Conservation (phyloP, 2,329 filamentous ascomycete genomes). For the Gaeumannomyces sp. region DNA sequence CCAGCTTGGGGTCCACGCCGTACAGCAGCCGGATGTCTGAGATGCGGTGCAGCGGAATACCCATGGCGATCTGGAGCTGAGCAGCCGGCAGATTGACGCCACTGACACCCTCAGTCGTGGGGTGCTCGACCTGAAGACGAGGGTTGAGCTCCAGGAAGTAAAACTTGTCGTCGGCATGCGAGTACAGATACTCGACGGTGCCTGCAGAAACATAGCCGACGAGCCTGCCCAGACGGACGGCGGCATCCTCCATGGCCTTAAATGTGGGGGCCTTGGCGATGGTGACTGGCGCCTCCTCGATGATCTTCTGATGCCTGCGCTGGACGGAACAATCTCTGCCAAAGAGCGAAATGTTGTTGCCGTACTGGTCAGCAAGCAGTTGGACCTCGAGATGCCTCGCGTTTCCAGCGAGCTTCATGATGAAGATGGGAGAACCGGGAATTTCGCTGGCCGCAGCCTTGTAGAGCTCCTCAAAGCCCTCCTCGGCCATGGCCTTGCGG, state of each 20-base stretch:
- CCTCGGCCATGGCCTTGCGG: constrained; percentile 82
- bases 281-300: constrained; percentile 96
- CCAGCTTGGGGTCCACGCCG: constrained; percentile 83
- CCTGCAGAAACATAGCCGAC: constrained; percentile 98
- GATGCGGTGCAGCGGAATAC: constrained; percentile 90
- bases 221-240: constrained; percentile 85
- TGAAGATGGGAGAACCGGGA: constrained; percentile 97
- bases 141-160: constrained; percentile 99
- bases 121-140: constrained; percentile 98
- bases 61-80: constrained; percentile 98
- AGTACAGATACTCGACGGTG: constrained; percentile 99
- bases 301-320: constrained; percentile 98
- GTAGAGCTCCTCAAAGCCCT: constrained; percentile 81
- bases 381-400: constrained; percentile 97
- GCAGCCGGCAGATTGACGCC: constrained; percentile 96
- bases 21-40: constrained; percentile 94
- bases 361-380: constrained; percentile 95
- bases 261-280: constrained; percentile 88
- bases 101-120: constrained; percentile 98
- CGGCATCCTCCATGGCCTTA: constrained; percentile 92
- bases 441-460: constrained; percentile 96
- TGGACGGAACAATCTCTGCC: constrained; percentile 98
- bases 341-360: constrained; percentile 98
- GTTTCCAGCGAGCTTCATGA: constrained; percentile 98
- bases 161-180: constrained; percentile 95